Conservation (phyloP, 2,329 filamentous ascomycete species). For the Fusarium albidum region DNA sequence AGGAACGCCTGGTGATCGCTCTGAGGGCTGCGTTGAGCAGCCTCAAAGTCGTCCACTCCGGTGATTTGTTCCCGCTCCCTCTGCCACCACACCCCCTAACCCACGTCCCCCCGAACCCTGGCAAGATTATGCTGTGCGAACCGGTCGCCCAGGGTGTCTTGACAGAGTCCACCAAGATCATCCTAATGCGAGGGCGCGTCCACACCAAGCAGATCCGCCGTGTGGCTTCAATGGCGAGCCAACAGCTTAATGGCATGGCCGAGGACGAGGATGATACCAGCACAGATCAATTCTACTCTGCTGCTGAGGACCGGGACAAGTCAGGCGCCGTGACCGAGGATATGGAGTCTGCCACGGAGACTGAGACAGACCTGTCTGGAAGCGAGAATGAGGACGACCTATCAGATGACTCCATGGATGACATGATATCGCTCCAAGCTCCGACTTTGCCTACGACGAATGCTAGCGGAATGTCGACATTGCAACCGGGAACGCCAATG, state of each 20-base stretch:
- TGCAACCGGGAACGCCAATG: slow-evolving; percentile 83
- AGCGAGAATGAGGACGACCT: slow-evolving; percentile 75
- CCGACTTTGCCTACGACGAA: slow-evolving; percentile 81
- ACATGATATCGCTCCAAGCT: slow-evolving; percentile 88
- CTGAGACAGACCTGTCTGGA: slow-evolving; percentile 68
- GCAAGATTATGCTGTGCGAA: slow-evolving; percentile 91
- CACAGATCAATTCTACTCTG: slow-evolving; percentile 92
- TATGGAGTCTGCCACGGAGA: slow-evolving; percentile 67
- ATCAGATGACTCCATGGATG: slow-evolving; percentile 91
- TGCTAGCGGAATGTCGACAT: slow-evolving; percentile 80
- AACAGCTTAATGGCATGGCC: slow-evolving; percentile 62
- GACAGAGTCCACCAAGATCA: slow-evolving; percentile 79
- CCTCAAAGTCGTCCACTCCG: slow-evolving; percentile 80
- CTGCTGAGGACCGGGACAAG: slow-evolving; percentile 78
- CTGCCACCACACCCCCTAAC: slow-evolving; percentile 87
- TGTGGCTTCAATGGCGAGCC: slow-evolving; percentile 52
- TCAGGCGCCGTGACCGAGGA: slow-evolving; percentile 67
- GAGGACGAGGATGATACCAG: slow-evolving; percentile 81
- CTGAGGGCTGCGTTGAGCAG: slow-evolving; percentile 78
- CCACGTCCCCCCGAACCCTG: slow-evolving; percentile 83
- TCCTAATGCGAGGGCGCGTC: slow-evolving; percentile 73
- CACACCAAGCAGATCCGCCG: slow-evolving; percentile 62
- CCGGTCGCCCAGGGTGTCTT: slow-evolving; percentile 90
- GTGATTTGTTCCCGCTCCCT: slow-evolving; percentile 80
- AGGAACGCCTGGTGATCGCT: slow-evolving; percentile 68